Evolutionary conservation across 805 yeast genomes (phyloP).

Genomic region (Tetrapisispora phaffii): DNA sequence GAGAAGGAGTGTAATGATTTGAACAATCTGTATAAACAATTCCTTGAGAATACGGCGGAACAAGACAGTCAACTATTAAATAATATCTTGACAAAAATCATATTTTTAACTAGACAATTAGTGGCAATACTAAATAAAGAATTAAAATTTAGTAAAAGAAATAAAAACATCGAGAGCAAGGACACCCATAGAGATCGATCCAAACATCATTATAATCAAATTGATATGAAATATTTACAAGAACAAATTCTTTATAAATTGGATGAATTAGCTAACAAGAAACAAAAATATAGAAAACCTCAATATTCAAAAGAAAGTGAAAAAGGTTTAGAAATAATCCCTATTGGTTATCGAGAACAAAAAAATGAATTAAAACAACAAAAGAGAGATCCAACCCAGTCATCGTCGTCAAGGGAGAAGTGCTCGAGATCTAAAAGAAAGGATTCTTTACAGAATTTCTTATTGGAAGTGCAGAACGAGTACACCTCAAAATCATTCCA

Average conservation of each 20-base stretch:
- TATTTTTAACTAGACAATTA: slow-evolving; percentile 15
- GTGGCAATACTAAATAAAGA: slow-evolving; percentile 20
- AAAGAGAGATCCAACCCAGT: background rate
- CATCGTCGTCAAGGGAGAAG: background rate
- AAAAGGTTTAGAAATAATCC: slow-evolving; percentile 1
- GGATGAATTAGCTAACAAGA: slow-evolving; percentile 1
- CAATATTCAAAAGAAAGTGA: background rate
- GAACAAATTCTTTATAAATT: background rate
- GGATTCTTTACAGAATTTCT: background rate
- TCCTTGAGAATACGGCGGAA: slow-evolving; percentile 4
- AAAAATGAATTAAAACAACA: background rate
- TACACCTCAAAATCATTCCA: background rate
- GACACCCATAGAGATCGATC: background rate
- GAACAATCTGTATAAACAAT: slow-evolving; percentile 9
- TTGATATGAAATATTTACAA: slow-evolving; percentile 2
- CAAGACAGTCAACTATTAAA: slow-evolving; percentile 7
- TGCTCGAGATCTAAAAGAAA: background rate
- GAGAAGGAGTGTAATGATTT: slow-evolving; percentile 13
- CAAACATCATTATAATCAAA: background rate
- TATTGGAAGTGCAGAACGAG: background rate
- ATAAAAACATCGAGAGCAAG: background rate
- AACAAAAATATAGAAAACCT: background rate
- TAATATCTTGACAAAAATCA: slow-evolving; percentile 13
- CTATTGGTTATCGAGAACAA: slow-evolving; percentile 1
- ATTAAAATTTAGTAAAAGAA: slow-evolving; percentile 7